Percentiles rank a stretch among this genome's conserved stretches.
Evolutionary conservation across 805 yeast species (phyloP).

Genomic region (Kodamaea neixiangensis): DNA sequence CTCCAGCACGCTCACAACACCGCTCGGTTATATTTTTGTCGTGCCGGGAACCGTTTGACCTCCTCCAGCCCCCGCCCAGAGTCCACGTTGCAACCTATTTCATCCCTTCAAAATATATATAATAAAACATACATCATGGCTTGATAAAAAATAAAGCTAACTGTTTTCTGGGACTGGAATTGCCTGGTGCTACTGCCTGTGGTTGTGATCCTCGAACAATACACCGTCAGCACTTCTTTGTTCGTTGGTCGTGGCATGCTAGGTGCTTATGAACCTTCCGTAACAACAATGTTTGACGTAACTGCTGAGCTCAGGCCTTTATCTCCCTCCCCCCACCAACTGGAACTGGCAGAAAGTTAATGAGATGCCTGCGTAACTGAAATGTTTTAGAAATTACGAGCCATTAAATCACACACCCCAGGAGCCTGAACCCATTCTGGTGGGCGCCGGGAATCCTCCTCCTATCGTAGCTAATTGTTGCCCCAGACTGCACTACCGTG

Average conservation of each 20-base stretch:
- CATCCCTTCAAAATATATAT: constrained; percentile 4
- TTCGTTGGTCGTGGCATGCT: background rate
- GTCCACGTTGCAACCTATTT: constrained; percentile 5
- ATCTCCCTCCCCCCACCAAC: background rate
- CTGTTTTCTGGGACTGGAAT: background rate
- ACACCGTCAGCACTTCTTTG: background rate
- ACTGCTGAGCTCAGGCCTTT: background rate
- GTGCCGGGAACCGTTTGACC: background rate
- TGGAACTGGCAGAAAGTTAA: background rate
- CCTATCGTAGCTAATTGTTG: background rate
- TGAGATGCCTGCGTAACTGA: background rate
- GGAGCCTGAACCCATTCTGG: background rate
- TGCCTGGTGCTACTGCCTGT: background rate
- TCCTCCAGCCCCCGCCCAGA: background rate
- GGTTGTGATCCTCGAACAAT: background rate
- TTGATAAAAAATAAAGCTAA: background rate
- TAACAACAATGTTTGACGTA: background rate
- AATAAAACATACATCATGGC: constrained; percentile 1
- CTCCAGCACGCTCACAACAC: background rate
- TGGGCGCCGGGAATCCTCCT: background rate
- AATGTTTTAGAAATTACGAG: background rate
- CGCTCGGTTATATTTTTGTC: background rate
- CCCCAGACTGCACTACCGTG: background rate
- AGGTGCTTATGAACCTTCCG: background rate
- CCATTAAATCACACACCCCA: background rate